These are phyloP conservation scores for Mucor velutinosus DNA, from an alignment of 371 early-diverging fungal species.

Conservation along the genomic window DNA sequence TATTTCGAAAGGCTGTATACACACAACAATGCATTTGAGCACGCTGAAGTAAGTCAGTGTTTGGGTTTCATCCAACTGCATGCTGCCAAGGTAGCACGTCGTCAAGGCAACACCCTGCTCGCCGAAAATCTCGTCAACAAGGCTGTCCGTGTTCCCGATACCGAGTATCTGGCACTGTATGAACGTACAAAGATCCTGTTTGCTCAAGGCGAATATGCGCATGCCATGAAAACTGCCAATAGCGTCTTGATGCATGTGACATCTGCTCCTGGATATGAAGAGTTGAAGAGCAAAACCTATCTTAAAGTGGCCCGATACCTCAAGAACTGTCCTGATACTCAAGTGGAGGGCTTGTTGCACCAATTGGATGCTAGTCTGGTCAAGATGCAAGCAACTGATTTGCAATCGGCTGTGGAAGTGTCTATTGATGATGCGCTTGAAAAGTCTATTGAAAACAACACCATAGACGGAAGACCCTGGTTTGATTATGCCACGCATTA, in stretches of 20 bases:
- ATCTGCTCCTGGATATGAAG: constrained; percentile 7
- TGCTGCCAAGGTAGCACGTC: constrained; percentile 36
- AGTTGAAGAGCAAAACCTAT: constrained; percentile 31
- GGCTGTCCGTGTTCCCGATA: constrained; percentile 6
- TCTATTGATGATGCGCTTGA: constrained; percentile 29
- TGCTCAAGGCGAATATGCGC: constrained; percentile 8
- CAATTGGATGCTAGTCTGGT: constrained; percentile 7
- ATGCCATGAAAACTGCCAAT: constrained; percentile 27
- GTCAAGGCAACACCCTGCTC: constrained; percentile 27
- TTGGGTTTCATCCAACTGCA: constrained; percentile 17
- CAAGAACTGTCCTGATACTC: constrained; percentile 20
- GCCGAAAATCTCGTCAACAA: constrained; percentile 24
- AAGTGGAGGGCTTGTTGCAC: constrained; percentile 6
- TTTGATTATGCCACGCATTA: constrained; percentile 64
- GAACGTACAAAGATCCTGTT: constrained; percentile 32
- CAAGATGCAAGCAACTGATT: background rate
- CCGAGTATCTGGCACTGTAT: constrained; percentile 26
- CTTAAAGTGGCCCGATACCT: constrained; percentile 30
- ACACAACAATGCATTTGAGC: background rate
- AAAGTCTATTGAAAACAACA: constrained; percentile 32
- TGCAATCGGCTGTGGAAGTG: constrained; percentile 35
- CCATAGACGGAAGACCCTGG: constrained; percentile 58
- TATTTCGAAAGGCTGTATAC: constrained; percentile 14
- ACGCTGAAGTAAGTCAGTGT: background rate
- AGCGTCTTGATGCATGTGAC: constrained; percentile 13